These are phyloP conservation scores for Pseudogymnoascus sp. DNA, from an alignment of 2,329 filamentous ascomycete species.

Conservation along the genomic window DNA sequence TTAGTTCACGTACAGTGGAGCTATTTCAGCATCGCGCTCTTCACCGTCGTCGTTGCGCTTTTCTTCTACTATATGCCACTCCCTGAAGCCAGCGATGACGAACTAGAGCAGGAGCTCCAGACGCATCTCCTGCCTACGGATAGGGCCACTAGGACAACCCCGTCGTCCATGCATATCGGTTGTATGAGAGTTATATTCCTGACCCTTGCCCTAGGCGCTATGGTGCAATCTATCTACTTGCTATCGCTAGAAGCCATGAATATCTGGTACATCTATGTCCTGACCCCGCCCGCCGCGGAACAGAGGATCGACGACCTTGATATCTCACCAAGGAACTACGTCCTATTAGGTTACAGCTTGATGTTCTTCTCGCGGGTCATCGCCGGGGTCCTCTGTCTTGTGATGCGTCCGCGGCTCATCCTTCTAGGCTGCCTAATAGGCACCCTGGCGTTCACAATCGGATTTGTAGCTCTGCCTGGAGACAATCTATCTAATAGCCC, in stretches of 20 bases:
- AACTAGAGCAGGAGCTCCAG: constrained; percentile 45
- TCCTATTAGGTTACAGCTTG: constrained; percentile 63
- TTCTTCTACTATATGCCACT: constrained; percentile 64
- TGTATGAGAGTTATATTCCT: constrained; percentile 30
- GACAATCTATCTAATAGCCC: too few relatives aligned
- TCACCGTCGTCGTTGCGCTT: constrained; percentile 62
- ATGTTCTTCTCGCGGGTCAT: constrained; percentile 70
- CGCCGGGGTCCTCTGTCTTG: constrained; percentile 52
- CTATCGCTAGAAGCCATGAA: constrained; percentile 20
- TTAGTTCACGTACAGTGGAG: constrained; percentile 77
- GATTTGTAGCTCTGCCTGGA: constrained; percentile 32
- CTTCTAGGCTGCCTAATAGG: constrained; percentile 54
- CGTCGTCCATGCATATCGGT: constrained; percentile 13
- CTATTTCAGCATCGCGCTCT: constrained; percentile 71
- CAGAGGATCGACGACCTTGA: constrained; percentile 1
- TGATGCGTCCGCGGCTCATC: constrained; percentile 63
- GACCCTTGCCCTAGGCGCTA: constrained; percentile 45
- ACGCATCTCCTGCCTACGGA: constrained; percentile 24
- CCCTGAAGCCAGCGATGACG: constrained; percentile 51
- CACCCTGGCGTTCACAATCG: constrained; percentile 47
- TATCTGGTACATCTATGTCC: constrained; percentile 28
- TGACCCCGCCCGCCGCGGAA: too few relatives aligned
- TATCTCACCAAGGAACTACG: constrained; percentile 28
- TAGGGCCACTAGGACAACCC: constrained; percentile 13
- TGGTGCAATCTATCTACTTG: constrained; percentile 28